Percentiles rank a stretch among this genome's conserved stretches.
Conservation (phyloP, 306 rosid genomes). For the Malus asiatica region DNA sequence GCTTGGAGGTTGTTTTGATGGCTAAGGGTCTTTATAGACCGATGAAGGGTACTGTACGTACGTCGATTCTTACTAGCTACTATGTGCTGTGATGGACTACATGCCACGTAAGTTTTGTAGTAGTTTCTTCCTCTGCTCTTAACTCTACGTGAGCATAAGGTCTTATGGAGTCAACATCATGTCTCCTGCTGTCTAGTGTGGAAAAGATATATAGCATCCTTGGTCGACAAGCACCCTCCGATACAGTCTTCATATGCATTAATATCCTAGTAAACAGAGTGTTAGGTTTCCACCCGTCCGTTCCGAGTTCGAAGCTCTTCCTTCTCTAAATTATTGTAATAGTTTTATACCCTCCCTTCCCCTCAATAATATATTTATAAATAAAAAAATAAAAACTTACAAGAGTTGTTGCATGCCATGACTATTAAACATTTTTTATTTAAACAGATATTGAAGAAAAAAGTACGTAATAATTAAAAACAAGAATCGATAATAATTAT, state of each 20-base stretch:
- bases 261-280: too few relatives aligned
- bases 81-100: conserved; percentile 15
- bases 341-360: not conserved
- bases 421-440: not conserved
- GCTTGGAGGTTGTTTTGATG: not conserved
- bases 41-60: conserved; percentile 9
- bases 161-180: conserved; percentile 45
- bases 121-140: not conserved
- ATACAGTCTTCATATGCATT: too few relatives aligned
- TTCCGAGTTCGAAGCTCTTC: too few relatives aligned
- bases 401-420: not conserved
- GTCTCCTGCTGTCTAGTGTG: conserved; percentile 43
- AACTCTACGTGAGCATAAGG: conserved; percentile 26
- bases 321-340: fast-evolving
- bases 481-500: too few relatives aligned
- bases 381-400: not conserved
- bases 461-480: not conserved
- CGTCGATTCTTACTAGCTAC: not conserved
- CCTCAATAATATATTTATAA: too few relatives aligned
- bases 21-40: conserved; percentile 4
- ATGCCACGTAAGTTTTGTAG: conserved; percentile 4
- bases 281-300: too few relatives aligned
- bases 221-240: not conserved
- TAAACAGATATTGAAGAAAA: not conserved
- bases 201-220: conserved; percentile 14